phyloP scores from a whole-genome alignment of 306 rosid genomes.

The Gynostemma pentaphyllum region DNA sequence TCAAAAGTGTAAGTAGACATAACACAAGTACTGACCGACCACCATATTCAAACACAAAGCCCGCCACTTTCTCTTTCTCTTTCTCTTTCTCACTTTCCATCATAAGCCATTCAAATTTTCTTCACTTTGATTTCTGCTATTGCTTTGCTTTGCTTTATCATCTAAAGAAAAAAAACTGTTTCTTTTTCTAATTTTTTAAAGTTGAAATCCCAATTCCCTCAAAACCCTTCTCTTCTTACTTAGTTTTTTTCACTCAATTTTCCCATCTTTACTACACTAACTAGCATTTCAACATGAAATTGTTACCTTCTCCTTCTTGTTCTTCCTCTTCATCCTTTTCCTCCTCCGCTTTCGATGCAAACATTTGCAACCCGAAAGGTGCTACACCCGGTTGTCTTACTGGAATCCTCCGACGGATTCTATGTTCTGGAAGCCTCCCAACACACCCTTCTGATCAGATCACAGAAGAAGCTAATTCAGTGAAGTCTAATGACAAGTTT shows the following conservation, averaged over 20 bases:
- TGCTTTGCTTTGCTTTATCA: conserved; percentile 12
- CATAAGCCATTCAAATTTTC: conserved; percentile 10
- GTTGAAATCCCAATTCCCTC: not conserved
- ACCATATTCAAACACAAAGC: conserved; percentile 64
- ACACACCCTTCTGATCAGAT: conserved; percentile 57
- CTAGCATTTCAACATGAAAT: conserved; percentile 45
- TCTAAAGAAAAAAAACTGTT: not conserved
- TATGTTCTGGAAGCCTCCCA: conserved; percentile 63
- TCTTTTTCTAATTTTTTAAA: not conserved
- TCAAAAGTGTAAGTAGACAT: conserved; percentile 43
- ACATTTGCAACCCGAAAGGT: conserved; percentile 43
- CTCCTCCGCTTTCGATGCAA: conserved; percentile 19
- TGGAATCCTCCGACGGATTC: conserved; percentile 55
- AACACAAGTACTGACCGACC: conserved; percentile 10
- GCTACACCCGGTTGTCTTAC: conserved; percentile 45
- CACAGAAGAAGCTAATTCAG: conserved; percentile 22
- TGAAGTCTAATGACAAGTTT: not conserved
- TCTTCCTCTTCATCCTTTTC: conserved; percentile 35
- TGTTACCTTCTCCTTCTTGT: conserved; percentile 27
- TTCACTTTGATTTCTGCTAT: conserved; percentile 5
- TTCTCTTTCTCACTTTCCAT: conserved; percentile 17
- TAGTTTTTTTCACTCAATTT: not conserved
- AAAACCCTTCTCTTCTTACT: not conserved
- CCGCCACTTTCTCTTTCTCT: conserved; percentile 50
- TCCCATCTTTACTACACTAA: not conserved